Evolutionary conservation across 805 yeast species (phyloP).

Genomic region (Priceomyces fermenticarens): DNA sequence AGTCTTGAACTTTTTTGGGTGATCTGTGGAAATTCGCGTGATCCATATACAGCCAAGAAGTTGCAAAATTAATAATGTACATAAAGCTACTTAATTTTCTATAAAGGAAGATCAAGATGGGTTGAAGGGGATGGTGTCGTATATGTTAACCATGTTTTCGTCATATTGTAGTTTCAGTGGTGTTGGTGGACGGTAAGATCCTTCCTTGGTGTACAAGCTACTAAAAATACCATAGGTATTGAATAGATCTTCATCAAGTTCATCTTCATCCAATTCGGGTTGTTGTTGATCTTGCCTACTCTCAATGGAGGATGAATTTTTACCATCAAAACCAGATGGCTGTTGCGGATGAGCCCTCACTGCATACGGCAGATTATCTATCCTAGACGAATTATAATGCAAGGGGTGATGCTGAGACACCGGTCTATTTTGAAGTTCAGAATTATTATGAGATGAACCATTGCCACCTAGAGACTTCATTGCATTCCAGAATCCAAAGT

Average conservation of each 20-base stretch:
- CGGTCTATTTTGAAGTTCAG: slow-evolving; percentile 25
- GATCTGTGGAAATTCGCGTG: background rate
- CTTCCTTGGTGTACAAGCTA: slow-evolving; percentile 33
- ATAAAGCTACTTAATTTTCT: background rate
- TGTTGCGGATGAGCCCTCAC: slow-evolving; percentile 13
- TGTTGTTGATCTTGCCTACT: background rate
- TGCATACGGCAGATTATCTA: no score
- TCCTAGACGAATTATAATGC: slow-evolving; percentile 26
- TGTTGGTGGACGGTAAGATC: slow-evolving; percentile 21
- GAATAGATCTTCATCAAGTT: slow-evolving; percentile 32
- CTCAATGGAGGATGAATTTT: background rate
- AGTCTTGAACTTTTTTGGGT: background rate
- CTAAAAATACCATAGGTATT: slow-evolving; percentile 38
- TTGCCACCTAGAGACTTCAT: slow-evolving; percentile 51
- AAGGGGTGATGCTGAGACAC: slow-evolving; percentile 56
- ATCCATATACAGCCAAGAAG: background rate
- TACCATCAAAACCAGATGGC: slow-evolving; percentile 1
- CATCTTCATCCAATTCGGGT: slow-evolving; percentile 17
- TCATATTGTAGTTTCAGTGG: slow-evolving; percentile 16
- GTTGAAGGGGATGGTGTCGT: slow-evolving; percentile 42
- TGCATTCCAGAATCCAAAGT: slow-evolving; percentile 69
- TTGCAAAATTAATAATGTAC: background rate
- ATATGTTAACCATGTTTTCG: slow-evolving; percentile 31
- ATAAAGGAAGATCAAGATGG: slow-evolving; percentile 26
- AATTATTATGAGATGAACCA: slow-evolving; percentile 9